A percentile compares a stretch with the other conserved stretches of the same genome.
phyloP scores from a whole-genome alignment of 2,329 filamentous ascomycete genomes.

The Botrytis byssoidea region DNA sequence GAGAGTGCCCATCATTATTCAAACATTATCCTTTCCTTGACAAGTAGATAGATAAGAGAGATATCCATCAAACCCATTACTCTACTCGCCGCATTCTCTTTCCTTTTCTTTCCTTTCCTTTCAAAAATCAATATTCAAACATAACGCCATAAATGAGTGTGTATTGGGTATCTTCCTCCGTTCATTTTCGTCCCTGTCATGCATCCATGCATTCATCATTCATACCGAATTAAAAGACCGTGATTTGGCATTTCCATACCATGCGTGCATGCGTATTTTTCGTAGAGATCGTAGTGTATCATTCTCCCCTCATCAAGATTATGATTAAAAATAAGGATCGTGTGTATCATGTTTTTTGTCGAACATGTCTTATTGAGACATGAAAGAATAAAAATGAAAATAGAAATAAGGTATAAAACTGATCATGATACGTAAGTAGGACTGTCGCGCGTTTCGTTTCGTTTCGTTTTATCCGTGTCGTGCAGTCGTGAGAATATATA shows the following conservation, averaged over 20 bases:
- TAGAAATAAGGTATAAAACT: neutral
- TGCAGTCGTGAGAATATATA: neutral
- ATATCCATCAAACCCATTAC: neutral
- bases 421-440: neutral
- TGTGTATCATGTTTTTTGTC: neutral
- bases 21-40: constrained; percentile 14
- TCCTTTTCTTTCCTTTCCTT: no score
- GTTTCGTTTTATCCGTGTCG: neutral
- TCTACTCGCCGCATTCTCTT: neutral
- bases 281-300: neutral
- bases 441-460: neutral
- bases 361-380: neutral
- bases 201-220: neutral
- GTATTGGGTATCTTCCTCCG: neutral
- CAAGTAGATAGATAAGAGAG: neutral
- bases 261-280: neutral
- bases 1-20: neutral
- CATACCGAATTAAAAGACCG: neutral
- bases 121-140: neutral
- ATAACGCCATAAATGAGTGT: constrained; percentile 1
- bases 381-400: neutral
- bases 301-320: neutral
- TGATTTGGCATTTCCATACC: neutral
- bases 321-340: neutral
- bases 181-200: neutral